A percentile compares a stretch with the other conserved stretches of the same genome.
phyloP scores from a whole-genome alignment of 768 basidiomycete genomes.

The Dacryopinax spathularia region DNA sequence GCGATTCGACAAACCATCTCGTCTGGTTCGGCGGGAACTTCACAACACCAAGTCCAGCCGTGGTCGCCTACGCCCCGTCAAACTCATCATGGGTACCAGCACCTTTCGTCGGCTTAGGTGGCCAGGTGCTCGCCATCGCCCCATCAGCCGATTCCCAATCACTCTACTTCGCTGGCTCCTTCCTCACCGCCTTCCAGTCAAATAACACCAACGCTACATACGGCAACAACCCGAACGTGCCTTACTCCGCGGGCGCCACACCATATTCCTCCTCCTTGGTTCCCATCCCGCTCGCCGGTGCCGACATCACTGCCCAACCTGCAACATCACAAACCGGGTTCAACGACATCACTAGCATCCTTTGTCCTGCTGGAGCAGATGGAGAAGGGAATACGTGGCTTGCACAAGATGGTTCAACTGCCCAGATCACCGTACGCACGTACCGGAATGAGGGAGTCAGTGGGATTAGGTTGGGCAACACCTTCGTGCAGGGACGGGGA shows the following conservation, averaged over 20 bases:
- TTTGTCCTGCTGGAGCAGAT: constrained; percentile 77
- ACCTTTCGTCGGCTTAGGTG: constrained; percentile 69
- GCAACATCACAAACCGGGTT: constrained; percentile 48
- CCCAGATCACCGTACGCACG: constrained; percentile 63
- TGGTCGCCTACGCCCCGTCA: constrained; percentile 57
- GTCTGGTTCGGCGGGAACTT: constrained; percentile 73
- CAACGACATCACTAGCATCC: constrained; percentile 48
- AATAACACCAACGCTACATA: constrained; percentile 39
- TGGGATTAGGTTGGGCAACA: constrained; percentile 85
- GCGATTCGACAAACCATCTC: constrained; percentile 49
- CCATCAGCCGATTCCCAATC: constrained; percentile 55
- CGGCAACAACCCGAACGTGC: constrained; percentile 66
- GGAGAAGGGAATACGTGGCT: constrained; percentile 78
- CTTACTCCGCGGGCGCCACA: constrained; percentile 64
- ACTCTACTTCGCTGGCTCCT: constrained; percentile 80
- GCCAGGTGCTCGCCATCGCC: constrained; percentile 63
- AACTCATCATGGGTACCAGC: constrained; percentile 57
- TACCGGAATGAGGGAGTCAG: constrained; percentile 57
- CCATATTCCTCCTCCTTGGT: constrained; percentile 84
- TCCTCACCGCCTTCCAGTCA: constrained; percentile 57
- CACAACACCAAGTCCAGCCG: constrained; percentile 19
- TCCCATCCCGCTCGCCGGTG: constrained; percentile 51
- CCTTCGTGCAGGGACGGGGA: constrained; percentile 62
- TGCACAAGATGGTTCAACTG: constrained; percentile 50
- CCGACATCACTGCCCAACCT: constrained; percentile 45